Conservation (phyloP, 1,284 basidiomycete species). For the Tilletia walkeri region DNA sequence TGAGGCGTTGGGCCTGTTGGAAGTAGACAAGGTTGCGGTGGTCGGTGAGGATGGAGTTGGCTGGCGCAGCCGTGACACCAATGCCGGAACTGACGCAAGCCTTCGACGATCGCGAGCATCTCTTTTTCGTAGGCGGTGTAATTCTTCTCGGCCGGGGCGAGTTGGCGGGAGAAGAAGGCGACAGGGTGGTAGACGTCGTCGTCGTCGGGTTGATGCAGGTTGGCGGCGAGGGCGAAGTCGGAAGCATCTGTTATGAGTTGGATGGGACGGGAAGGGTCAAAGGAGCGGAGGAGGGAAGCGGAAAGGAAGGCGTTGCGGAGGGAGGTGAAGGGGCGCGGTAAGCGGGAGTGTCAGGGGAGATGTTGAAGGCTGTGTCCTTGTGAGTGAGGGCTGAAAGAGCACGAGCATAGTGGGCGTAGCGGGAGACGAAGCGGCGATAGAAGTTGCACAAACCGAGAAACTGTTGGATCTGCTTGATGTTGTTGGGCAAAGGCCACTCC, state of each 20-base stretch:
- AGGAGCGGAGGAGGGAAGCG: constrained; percentile 57
- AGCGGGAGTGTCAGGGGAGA: no score
- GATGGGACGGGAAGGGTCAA: constrained; percentile 46
- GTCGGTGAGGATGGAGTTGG: constrained; percentile 18
- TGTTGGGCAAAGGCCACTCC: constrained; percentile 57
- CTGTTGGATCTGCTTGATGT: not conserved
- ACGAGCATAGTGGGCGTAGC: not conserved
- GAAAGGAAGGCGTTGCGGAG: constrained; percentile 31
- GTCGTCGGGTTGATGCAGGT: not conserved
- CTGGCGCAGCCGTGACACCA: constrained; percentile 7
- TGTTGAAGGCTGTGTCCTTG: not conserved
- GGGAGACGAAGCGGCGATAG: constrained; percentile 1
- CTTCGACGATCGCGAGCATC: constrained; percentile 19
- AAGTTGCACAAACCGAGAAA: not conserved
- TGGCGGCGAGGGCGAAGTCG: not conserved
- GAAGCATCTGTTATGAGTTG: constrained; percentile 52
- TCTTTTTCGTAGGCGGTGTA: constrained; percentile 20
- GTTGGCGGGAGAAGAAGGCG: constrained; percentile 28
- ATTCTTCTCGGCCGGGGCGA: constrained; percentile 18
- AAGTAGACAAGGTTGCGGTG: constrained; percentile 25
- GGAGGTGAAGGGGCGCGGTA: no score
- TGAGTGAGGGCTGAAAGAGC: not conserved
- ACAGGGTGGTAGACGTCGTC: not conserved
- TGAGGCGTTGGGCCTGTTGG: constrained; percentile 11
- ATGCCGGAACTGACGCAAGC: constrained; percentile 16